Evolutionary conservation across 495 filamentous ascomycete genomes (phyloP), one percentile per base, ranked within the genome.

Genomic region (Penicillium egyptiacum): DNA sequence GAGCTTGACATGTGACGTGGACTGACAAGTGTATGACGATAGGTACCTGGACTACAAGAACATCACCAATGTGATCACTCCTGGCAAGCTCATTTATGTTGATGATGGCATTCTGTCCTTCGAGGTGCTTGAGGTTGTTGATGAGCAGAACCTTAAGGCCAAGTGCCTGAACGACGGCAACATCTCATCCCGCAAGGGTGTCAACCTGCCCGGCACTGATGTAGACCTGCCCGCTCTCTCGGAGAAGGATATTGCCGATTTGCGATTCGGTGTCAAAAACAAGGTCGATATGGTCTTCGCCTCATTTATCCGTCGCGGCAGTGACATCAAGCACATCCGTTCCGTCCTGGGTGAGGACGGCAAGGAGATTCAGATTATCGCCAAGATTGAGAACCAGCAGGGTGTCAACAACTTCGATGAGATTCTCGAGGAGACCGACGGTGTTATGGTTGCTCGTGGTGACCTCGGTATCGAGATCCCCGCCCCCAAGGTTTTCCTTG

Each of bases 31-130:
- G 19, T 35, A 23, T 22, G 46, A 57, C 44, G 53, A 47, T 58
- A 96, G 92, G 91, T 96, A 91, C 64, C 89, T 98, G 66, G 94
- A 98, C 80, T 98, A 98, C 79, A 93, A 92, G 86, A 98, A 98
- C 83, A 96, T 98, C 81, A 96, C 94, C 78, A 96, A 92, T 78
- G 92, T 98, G 67, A 98, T 98, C 72, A 72, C 86, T 61, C 76
- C 83, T n/a, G 95, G 95, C 66, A 92, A 93, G 66, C 87, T 88
- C 72, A 96, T 98, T 82, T 98, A 95, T 77, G 95, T 98, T 60
- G 94, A 98, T 67, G 94, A 98, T 65, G 94, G 94, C 68, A 91
- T 98, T 52, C 87, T 98, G 54, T 93, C 92, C 4, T 97, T 98
- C 66, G 87, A 96, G 67, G 94, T 98, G 37, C 62, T 97, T 53